Evolutionary conservation across 2,329 filamentous ascomycete genomes (phyloP).

Genomic region (Pleochaeta shiraiana): DNA sequence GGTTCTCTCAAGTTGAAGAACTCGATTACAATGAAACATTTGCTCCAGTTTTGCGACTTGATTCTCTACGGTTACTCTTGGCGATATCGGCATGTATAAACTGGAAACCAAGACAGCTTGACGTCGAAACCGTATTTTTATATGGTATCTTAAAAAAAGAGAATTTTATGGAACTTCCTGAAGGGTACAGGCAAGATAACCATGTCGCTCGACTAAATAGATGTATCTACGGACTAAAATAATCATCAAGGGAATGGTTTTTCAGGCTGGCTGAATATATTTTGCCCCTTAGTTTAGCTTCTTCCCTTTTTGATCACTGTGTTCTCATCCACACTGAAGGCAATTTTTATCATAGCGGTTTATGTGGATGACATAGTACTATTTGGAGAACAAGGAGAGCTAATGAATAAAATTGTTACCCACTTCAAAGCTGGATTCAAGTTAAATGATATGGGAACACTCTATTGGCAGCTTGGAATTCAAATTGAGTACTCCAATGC

Average conservation of each 20-base stretch:
- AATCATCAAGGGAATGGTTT: background rate
- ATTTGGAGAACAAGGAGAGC: background rate
- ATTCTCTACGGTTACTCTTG: background rate
- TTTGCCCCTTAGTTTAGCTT: background rate
- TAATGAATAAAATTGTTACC: background rate
- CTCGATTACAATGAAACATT: background rate
- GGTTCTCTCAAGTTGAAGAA: background rate
- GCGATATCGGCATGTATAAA: background rate
- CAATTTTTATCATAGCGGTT: background rate
- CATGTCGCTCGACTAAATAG: background rate
- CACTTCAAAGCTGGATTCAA: background rate
- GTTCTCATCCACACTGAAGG: background rate
- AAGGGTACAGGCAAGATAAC: background rate
- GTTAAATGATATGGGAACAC: background rate
- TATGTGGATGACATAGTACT: background rate
- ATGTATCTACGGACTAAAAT: background rate
- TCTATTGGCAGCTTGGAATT: conserved; percentile 1
- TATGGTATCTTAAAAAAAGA: background rate
- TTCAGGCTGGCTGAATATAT: background rate
- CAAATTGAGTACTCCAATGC: background rate
- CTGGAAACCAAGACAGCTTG: background rate
- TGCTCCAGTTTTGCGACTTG: background rate
- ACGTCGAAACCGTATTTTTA: background rate
- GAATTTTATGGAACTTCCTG: background rate
- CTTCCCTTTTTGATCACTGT: background rate